These are phyloP conservation scores for Hirschioporus abietinus DNA, from an alignment of 768 basidiomycete genomes.

Conservation along the genomic window DNA sequence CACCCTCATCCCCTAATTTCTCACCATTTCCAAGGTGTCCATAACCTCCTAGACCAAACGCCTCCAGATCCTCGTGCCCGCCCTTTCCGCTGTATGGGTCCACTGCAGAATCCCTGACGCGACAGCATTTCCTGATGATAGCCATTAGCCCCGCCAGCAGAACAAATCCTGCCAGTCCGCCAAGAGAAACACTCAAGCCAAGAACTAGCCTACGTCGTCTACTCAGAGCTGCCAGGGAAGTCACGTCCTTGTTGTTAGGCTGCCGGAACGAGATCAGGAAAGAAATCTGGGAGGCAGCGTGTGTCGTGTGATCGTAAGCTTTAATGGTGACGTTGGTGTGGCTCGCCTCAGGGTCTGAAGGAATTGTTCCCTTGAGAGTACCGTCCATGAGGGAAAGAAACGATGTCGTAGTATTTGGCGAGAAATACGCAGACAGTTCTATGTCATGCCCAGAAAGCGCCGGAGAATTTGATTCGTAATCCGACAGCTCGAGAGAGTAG, in stretches of 20 bases:
- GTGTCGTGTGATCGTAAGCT: slow-evolving; percentile 60
- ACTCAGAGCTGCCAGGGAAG: slow-evolving; percentile 33
- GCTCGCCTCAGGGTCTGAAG: slow-evolving; percentile 21
- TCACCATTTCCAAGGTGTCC: not conserved
- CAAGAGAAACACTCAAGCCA: slow-evolving; percentile 58
- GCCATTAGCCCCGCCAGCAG: slow-evolving; percentile 52
- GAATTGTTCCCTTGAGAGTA: slow-evolving; percentile 43
- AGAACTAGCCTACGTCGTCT: slow-evolving; percentile 44
- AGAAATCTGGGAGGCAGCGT: slow-evolving; percentile 64
- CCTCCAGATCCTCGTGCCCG: not conserved
- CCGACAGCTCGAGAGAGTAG: slow-evolving; percentile 48
- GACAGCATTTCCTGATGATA: slow-evolving; percentile 46
- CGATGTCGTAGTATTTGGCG: slow-evolving; percentile 44
- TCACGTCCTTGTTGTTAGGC: slow-evolving; percentile 32
- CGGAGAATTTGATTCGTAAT: slow-evolving; percentile 51
- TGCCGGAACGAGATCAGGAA: slow-evolving; percentile 46
- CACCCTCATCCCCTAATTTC: not conserved
- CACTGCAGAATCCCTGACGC: slow-evolving; percentile 51
- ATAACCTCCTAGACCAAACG: not conserved
- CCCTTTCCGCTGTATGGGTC: not conserved
- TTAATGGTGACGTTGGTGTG: slow-evolving; percentile 54
- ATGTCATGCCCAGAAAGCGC: slow-evolving; percentile 32
- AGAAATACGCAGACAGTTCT: slow-evolving; percentile 49
- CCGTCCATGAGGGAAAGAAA: slow-evolving; percentile 54
- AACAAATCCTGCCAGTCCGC: slow-evolving; percentile 53